phyloP scores from a whole-genome alignment of 176 grass and related monocot species.

The Carex parvula region DNA sequence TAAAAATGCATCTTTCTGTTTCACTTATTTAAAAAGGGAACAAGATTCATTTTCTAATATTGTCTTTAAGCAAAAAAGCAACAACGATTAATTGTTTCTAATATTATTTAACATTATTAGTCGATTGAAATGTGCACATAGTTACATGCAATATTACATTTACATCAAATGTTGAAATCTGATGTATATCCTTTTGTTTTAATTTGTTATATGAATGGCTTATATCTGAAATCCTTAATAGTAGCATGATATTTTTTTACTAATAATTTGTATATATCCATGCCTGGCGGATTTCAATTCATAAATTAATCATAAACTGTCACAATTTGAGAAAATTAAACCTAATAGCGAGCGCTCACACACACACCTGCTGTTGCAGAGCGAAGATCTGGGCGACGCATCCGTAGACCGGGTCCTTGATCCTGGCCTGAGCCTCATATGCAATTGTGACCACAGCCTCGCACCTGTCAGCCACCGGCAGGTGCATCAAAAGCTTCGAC shows the following conservation, averaged over 20 bases:
- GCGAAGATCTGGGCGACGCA: conserved; percentile 90
- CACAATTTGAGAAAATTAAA: not conserved
- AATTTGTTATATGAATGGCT: not conserved
- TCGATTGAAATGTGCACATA: not conserved
- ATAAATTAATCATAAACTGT: not conserved
- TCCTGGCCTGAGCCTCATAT: conserved; percentile 79
- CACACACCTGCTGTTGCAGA: conserved; percentile 66
- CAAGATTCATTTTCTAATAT: not conserved
- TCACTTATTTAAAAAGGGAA: not conserved
- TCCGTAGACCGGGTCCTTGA: conserved; percentile 81
- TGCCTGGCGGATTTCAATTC: not conserved
- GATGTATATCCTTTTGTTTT: not conserved
- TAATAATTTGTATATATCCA: not conserved
- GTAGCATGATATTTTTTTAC: not conserved
- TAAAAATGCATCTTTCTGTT: not conserved
- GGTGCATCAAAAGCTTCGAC: conserved; percentile 89
- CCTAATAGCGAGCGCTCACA: not conserved
- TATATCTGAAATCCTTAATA: not conserved
- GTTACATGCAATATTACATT: not conserved
- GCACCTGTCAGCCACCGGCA: conserved; percentile 69
- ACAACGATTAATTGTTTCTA: not conserved
- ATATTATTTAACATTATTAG: not conserved
- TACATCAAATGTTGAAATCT: not conserved
- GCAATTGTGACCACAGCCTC: conserved; percentile 87
- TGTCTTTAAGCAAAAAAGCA: not conserved